A percentile compares a stretch with the other conserved stretches of the same genome.
Evolutionary conservation across 2,329 filamentous ascomycete species (phyloP).

Genomic region (Aspergillus sp.): DNA sequence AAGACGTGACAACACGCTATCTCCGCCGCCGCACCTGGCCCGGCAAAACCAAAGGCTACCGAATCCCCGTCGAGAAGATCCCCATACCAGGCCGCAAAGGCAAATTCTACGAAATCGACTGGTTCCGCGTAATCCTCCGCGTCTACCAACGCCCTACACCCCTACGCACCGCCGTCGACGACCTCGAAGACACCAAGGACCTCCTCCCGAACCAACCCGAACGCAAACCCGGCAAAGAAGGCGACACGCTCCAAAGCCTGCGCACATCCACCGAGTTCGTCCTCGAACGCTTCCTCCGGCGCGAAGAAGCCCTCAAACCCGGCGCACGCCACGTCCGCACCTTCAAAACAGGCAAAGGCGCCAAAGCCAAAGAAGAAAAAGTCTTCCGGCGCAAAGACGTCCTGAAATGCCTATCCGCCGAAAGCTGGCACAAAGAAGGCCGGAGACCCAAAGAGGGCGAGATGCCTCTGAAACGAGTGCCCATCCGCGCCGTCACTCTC

Average conservation of each 20-base stretch:
- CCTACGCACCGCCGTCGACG: conserved; percentile 69
- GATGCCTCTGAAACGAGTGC: conserved; percentile 79
- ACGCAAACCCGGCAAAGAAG: conserved; percentile 71
- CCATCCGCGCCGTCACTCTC: conserved; percentile 86
- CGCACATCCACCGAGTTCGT: conserved; percentile 84
- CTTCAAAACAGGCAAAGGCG: conserved; percentile 75
- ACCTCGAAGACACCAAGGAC: conserved; percentile 76
- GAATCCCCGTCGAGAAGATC: conserved; percentile 77
- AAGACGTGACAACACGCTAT: conserved; percentile 93
- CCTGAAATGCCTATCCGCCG: conserved; percentile 81
- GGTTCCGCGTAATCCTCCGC: conserved; percentile 80
- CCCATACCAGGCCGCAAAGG: conserved; percentile 76
- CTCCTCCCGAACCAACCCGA: conserved; percentile 72
- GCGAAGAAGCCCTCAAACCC: conserved; percentile 82
- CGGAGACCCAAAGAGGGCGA: conserved; percentile 71
- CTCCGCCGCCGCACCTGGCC: conserved; percentile 79
- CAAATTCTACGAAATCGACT: conserved; percentile 79
- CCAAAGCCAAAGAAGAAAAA: conserved; percentile 72
- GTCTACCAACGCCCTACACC: conserved; percentile 63
- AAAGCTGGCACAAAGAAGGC: conserved; percentile 98
- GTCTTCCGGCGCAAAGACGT: conserved; percentile 81
- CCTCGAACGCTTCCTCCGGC: conserved; percentile 80
- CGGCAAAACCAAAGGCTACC: conserved; percentile 83
- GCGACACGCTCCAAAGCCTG: conserved; percentile 84
- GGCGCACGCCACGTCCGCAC: conserved; percentile 69